Evolutionary conservation across 2,329 filamentous ascomycete genomes (phyloP), one percentile per base, ranked within the genome.

Genomic region (Sporothrix sp.): DNA sequence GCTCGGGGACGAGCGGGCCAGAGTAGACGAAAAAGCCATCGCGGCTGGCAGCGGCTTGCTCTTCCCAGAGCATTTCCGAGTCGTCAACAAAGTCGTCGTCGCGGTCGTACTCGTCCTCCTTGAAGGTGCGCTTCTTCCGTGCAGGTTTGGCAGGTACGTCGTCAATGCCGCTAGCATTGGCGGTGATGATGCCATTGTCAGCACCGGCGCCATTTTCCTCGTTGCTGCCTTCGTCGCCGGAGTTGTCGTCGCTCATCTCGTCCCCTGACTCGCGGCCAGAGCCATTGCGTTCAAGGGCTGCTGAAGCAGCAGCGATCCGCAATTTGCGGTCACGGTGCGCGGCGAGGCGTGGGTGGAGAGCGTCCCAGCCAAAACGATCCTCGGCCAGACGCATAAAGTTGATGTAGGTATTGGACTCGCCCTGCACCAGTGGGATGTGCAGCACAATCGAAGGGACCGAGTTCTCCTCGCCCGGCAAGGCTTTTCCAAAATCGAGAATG

Each of bases 1-100:
- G 86, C 66, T 95, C 89, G 5, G 85, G 85, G 20, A 97, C 79
- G 42, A 98, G 72, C 8, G 91, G 91, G 3, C 93, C 93, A 54
- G 87, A 94, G 67, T 96, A 98, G 1, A 98, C 93, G 64, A 97
- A 98, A 71, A 97, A 98, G 1, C 93, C 93, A 63, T 97, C 93
- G 59, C 91, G 87, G 58, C 87, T 91, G 42, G 93, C 90, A 4
- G 91, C 89, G 7, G 91, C 91, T 63, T 95, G 87, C 62, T 95
- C 88, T 67, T 97, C 88, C 91, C 91, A 97, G 1, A 94, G 75
- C 62, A 96, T 67, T 65, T 98, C 93, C 1, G 89, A 94, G 63
- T 98, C 93, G 61, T 98, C 93, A 51, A 91, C 81, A 66, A 91
- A 91, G 48, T 84, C 85, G 61, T 90, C 86, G 43, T 86, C 83